Conservation (phyloP, 306 rosid species). For the Corylus avellana region DNA sequence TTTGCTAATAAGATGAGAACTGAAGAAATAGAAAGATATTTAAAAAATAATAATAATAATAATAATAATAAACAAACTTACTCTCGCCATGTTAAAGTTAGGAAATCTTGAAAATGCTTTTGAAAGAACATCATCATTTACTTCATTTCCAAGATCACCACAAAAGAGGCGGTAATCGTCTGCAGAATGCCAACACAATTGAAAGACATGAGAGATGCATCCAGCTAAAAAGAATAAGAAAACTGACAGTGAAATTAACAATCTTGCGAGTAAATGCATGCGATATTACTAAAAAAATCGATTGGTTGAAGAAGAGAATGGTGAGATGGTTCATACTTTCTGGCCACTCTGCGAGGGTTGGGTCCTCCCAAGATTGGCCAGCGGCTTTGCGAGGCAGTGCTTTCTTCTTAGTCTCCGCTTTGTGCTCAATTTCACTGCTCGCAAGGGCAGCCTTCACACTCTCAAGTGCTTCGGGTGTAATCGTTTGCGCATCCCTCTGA, state of each 20-base stretch:
- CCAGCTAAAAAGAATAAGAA: neutral
- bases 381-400: constrained; percentile 97
- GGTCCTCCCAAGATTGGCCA: constrained; percentile 95
- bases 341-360: constrained; percentile 93
- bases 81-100: constrained; percentile 89
- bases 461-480: constrained; percentile 92
- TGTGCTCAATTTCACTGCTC: constrained; percentile 82
- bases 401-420: constrained; percentile 79
- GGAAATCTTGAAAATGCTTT: constrained; percentile 93
- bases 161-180: constrained; percentile 92
- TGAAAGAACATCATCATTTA: constrained; percentile 93
- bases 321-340: constrained; percentile 53
- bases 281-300: too few species aligned
- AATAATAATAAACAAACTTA: constrained; percentile 38
- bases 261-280: neutral
- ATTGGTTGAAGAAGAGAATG: neutral
- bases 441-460: constrained; percentile 95
- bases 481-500: constrained; percentile 89
- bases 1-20: constrained; percentile 15
- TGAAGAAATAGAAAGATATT: neutral
- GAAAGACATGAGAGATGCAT: constrained; percentile 13
- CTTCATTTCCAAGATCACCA: constrained; percentile 98
- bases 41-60: too few species aligned
- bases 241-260: neutral
- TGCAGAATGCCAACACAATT: constrained; percentile 32